phyloP scores from a whole-genome alignment of 2,329 filamentous ascomycete genomes.

The Zymoseptoria passerinii region DNA sequence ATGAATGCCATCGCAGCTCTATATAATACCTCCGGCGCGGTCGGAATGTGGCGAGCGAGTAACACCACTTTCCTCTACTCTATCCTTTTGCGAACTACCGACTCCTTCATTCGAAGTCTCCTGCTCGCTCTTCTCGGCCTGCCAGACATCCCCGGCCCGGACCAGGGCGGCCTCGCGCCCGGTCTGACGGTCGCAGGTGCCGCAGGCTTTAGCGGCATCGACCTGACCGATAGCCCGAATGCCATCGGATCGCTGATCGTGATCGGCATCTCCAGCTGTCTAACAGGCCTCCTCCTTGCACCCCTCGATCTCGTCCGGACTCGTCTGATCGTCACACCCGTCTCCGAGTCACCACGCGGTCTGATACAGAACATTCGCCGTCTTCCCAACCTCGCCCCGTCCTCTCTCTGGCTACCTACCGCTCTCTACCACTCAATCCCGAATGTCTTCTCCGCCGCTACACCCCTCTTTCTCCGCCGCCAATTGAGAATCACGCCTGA shows the following conservation, averaged over 20 bases:
- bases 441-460: conserved; percentile 70
- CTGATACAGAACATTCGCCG: conserved; percentile 69
- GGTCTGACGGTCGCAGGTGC: conserved; percentile 41
- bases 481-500: conserved; percentile 76
- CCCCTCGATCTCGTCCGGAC: conserved; percentile 88
- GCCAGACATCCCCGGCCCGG: conserved; percentile 72
- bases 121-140: conserved; percentile 86
- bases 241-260: conserved; percentile 75
- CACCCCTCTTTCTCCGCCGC: conserved; percentile 77
- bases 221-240: conserved; percentile 72
- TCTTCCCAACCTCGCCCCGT: conserved; percentile 64
- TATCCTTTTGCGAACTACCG: conserved; percentile 74
- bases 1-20: conserved; percentile 79
- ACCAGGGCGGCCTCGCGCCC: conserved; percentile 54
- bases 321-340: conserved; percentile 67
- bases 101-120: conserved; percentile 85
- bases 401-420: conserved; percentile 64
- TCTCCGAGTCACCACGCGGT: conserved; percentile 64
- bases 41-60: conserved; percentile 89
- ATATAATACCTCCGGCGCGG: conserved; percentile 81
- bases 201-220: conserved; percentile 49
- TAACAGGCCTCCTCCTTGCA: conserved; percentile 71
- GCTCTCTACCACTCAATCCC: conserved; percentile 82
- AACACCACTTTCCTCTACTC: conserved; percentile 91
- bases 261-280: conserved; percentile 53